Conservation (phyloP, 2,329 filamentous ascomycete species). For the Claviceps cyperi region DNA sequence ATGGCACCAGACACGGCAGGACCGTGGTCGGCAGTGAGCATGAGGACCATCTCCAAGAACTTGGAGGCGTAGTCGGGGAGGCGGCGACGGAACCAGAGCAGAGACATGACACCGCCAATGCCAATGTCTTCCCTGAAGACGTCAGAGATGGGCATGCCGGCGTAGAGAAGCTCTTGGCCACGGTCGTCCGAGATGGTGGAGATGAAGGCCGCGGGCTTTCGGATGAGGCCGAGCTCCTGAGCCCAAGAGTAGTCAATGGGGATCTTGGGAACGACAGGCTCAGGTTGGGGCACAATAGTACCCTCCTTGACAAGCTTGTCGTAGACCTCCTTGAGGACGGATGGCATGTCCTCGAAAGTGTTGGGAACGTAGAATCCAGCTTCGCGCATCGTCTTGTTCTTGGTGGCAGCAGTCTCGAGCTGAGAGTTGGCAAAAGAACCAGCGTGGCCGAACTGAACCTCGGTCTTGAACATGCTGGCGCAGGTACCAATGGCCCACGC, state of each 20-base stretch:
- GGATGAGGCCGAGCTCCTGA: slow-evolving; percentile 96
- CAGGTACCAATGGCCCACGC: slow-evolving; percentile 99
- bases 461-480: slow-evolving; percentile 99
- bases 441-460: slow-evolving; percentile 98
- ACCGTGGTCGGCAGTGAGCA: slow-evolving; percentile 98
- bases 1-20: slow-evolving; percentile 98
- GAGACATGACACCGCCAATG: slow-evolving; percentile 98
- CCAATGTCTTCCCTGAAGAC: slow-evolving; percentile 98
- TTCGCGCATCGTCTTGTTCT: slow-evolving; percentile 95
- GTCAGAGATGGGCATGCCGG: slow-evolving; percentile 99
- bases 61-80: slow-evolving; percentile 93
- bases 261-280: slow-evolving; percentile 95
- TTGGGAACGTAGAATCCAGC: slow-evolving; percentile 89
- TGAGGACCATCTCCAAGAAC: slow-evolving; percentile 99
- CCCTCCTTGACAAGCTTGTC: slow-evolving; percentile 74
- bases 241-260: slow-evolving; percentile 99
- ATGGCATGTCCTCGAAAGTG: slow-evolving; percentile 91
- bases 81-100: slow-evolving; percentile 98
- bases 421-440: slow-evolving; percentile 98
- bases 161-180: slow-evolving; percentile 97
- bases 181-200: slow-evolving; percentile 99
- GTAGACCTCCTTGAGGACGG: slow-evolving; percentile 66
- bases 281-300: slow-evolving; percentile 69
- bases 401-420: slow-evolving; percentile 88
- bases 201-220: slow-evolving; percentile 99